Percentiles rank a stretch among this genome's conserved stretches.
Conservation (phyloP, 371 early-diverging fungal genomes). For the Mortierella sp. region DNA sequence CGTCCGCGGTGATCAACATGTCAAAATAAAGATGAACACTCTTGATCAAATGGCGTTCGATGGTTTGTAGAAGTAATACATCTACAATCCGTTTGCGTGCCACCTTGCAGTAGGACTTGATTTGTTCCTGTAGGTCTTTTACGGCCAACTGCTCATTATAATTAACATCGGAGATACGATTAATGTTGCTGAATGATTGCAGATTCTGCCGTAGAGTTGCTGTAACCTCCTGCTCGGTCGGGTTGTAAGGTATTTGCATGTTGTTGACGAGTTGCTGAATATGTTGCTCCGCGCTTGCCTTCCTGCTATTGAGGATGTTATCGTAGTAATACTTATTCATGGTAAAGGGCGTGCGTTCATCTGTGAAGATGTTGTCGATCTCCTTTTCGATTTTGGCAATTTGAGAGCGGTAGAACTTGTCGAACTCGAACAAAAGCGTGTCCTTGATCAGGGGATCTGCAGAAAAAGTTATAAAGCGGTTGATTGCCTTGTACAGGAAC, state of each 20-base stretch:
- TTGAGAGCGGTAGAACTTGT: conserved; percentile 37
- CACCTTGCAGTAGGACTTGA: conserved; percentile 41
- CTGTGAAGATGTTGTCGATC: conserved; percentile 39
- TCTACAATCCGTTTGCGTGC: conserved; percentile 40
- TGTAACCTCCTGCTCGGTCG: background rate
- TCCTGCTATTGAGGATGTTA: conserved; percentile 28
- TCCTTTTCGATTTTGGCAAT: conserved; percentile 12
- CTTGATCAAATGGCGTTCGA: conserved; percentile 47
- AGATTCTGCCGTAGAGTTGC: background rate
- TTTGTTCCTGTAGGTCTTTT: conserved; percentile 32
- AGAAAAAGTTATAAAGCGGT: conserved; percentile 13
- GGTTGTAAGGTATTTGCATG: background rate
- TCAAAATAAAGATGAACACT: conserved; percentile 33
- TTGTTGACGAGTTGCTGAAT: background rate
- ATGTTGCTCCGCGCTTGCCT: conserved; percentile 16
- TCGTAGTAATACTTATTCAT: conserved; percentile 44
- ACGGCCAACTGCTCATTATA: conserved; percentile 30
- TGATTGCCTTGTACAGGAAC: conserved; percentile 28
- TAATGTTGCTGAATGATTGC: background rate
- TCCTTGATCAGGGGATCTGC: conserved; percentile 29
- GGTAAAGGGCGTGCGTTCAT: conserved; percentile 37
- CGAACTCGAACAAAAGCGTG: conserved; percentile 32
- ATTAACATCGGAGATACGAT: conserved; percentile 5
- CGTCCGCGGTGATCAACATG: conserved; percentile 33
- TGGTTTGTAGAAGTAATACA: conserved; percentile 33